Base-by-base conservation (phyloP, 2,329 filamentous ascomycete genomes). In the Bipolaris gigantea region DNA sequence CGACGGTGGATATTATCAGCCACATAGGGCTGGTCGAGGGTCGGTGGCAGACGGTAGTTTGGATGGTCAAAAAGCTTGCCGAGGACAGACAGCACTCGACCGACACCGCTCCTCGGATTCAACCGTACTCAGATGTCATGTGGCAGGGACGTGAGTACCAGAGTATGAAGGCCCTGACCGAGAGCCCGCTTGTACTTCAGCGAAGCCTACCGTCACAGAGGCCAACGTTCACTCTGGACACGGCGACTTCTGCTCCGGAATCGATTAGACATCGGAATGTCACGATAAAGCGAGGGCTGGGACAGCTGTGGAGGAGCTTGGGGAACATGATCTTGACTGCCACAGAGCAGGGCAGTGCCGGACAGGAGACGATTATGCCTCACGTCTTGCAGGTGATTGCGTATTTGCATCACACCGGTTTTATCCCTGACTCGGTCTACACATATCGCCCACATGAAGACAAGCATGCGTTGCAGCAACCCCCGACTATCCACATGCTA, bases 321-420 rank as follows among this genome's bases (percentile, higher is more conserved):
- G 79, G 77, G 0, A 63, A 63, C n/a, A 75, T 80, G 73, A 77
- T 79, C n/a, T 39, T 80, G 23, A 62, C 57, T 16, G 74, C 73
- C 21, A 60, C 70, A 3, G 66, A 71, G 52, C 52, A 54, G 15
- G 38, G 48, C 40, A 41, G 56, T 23, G 18, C 53, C 40, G 55
- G 59, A 6, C 58, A 67, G 27, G 53, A 66, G 7, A 54, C 39
- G 6, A 72, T 79, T 15, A 76, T 77, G 69, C 69, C 75, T 6
- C 75, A 76, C 56, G 76, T 80, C 2, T 62, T 81, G 46, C 76
- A 80, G 53, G 75, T 81, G 43, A 75, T 81, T 35, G 79, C 79
- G 5, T 68, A 77, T 36, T 59, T 81, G 15, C 79, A 81, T 59
- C 79, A 80, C 60, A 61, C 69, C 25, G 77, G 74, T 30, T 66